A percentile compares a stretch with the other conserved stretches of the same genome.
Evolutionary conservation across 129 eudicot species (phyloP).

Genomic region (Flaveria linearis): DNA sequence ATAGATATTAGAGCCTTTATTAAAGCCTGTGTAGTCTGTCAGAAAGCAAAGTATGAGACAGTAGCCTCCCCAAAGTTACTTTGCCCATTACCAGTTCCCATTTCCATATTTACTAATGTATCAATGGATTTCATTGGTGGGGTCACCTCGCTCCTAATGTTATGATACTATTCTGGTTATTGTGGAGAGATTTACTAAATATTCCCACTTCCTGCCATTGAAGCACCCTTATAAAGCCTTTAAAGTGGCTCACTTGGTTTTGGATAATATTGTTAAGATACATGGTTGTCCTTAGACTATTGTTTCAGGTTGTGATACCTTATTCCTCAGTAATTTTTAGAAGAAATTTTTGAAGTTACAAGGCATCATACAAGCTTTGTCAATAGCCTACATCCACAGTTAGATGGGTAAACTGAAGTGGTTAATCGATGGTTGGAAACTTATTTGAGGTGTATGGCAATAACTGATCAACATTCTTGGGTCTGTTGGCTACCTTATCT

Average conservation of each 20-base stretch:
- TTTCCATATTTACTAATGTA: neutral
- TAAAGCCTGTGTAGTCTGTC: too few relatives aligned
- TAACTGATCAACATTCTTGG: neutral
- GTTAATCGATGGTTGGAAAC: neutral
- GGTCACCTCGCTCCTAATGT: neutral
- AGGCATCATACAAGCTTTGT: neutral
- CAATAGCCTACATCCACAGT: neutral
- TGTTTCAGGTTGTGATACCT: neutral
- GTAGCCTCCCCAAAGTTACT: too few relatives aligned
- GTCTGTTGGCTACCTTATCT: neutral
- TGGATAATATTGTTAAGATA: neutral
- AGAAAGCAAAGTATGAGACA: too few relatives aligned
- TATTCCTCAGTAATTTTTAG: neutral
- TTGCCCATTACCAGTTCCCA: neutral
- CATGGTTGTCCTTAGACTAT: neutral
- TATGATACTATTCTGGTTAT: neutral
- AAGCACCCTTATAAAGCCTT: neutral
- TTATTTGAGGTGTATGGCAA: neutral
- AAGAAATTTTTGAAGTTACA: neutral
- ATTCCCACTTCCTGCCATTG: neutral
- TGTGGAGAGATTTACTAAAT: neutral
- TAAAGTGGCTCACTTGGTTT: neutral
- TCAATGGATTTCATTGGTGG: neutral
- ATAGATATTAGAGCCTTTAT: too few relatives aligned
- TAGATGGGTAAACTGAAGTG: neutral